Evolutionary conservation across 2,329 filamentous ascomycete genomes (phyloP).

Genomic region (Coniochaeta sp.): DNA sequence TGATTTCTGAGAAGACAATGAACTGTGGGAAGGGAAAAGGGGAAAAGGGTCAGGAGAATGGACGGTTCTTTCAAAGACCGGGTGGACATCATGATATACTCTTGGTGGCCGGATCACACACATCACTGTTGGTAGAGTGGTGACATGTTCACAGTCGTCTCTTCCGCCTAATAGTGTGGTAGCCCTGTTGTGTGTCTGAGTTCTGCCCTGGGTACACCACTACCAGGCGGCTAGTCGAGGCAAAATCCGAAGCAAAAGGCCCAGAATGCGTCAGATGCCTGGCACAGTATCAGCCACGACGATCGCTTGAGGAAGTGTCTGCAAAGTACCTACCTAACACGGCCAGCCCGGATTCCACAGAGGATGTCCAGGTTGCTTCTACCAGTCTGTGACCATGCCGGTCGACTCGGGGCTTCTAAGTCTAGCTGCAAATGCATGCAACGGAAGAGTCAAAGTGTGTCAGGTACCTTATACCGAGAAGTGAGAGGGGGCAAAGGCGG

Average conservation of each 20-base stretch:
- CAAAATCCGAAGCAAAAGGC: not conserved
- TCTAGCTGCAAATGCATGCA: not conserved
- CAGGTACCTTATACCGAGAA: no score
- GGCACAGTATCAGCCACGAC: not conserved
- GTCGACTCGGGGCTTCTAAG: not conserved
- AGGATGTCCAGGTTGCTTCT: not conserved
- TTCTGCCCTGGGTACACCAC: no score
- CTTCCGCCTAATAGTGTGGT: no score
- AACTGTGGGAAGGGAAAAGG: no score
- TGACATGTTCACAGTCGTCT: no score
- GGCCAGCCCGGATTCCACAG: not conserved
- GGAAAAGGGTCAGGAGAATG: no score
- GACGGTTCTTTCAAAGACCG: no score
- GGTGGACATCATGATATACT: no score
- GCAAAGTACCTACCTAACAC: conserved; percentile 3
- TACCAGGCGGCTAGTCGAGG: not conserved
- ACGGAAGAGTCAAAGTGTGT: not conserved
- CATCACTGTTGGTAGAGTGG: no score
- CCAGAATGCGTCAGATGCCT: not conserved
- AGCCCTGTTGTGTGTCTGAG: no score
- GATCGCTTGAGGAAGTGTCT: not conserved
- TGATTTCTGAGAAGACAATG: no score
- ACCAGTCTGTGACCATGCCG: not conserved
- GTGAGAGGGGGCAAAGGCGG: not conserved
- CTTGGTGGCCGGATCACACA: no score